A percentile compares a stretch with the other conserved stretches of the same genome.
These are phyloP conservation scores for Neurospora sp. DNA, from an alignment of 495 filamentous ascomycete genomes.

Conservation along the genomic window DNA sequence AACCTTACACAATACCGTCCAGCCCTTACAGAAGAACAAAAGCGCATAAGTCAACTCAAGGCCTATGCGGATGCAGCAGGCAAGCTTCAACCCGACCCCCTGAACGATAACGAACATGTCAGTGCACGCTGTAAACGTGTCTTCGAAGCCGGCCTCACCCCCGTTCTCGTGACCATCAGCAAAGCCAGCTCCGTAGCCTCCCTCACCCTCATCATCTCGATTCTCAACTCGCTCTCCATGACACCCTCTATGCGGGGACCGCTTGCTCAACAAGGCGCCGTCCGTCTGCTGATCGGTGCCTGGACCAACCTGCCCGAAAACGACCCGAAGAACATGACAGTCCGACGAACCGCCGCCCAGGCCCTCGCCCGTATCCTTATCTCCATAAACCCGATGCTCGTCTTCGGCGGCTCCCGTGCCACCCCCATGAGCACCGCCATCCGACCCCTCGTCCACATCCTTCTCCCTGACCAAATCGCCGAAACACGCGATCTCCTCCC, in stretches of 20 bases:
- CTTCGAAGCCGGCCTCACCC: constrained; percentile 64
- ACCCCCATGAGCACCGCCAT: constrained; percentile 67
- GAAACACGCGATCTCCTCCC: constrained; percentile 75
- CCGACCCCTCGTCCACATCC: constrained; percentile 63
- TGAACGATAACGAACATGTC: constrained; percentile 66
- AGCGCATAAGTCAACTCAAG: constrained; percentile 80
- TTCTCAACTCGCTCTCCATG: constrained; percentile 66
- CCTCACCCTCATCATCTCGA: constrained; percentile 56
- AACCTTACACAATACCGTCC: constrained; percentile 80
- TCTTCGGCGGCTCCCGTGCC: constrained; percentile 69
- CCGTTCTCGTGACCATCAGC: constrained; percentile 59
- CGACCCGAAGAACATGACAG: constrained; percentile 25
- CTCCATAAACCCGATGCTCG: constrained; percentile 71
- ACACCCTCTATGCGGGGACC: constrained; percentile 59
- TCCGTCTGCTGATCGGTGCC: constrained; percentile 68
- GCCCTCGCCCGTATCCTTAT: constrained; percentile 88
- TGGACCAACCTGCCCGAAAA: constrained; percentile 47
- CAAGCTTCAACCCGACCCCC: constrained; percentile 50
- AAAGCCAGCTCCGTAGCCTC: constrained; percentile 56
- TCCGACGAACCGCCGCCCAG: constrained; percentile 61
- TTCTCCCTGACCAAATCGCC: constrained; percentile 46
- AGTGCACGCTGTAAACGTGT: constrained; percentile 63
- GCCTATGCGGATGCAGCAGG: constrained; percentile 79
- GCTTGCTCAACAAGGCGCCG: constrained; percentile 82
- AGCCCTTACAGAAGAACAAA: constrained; percentile 77